phyloP scores from a whole-genome alignment of 495 filamentous ascomycete genomes.

The Aspergillus panamensis region DNA sequence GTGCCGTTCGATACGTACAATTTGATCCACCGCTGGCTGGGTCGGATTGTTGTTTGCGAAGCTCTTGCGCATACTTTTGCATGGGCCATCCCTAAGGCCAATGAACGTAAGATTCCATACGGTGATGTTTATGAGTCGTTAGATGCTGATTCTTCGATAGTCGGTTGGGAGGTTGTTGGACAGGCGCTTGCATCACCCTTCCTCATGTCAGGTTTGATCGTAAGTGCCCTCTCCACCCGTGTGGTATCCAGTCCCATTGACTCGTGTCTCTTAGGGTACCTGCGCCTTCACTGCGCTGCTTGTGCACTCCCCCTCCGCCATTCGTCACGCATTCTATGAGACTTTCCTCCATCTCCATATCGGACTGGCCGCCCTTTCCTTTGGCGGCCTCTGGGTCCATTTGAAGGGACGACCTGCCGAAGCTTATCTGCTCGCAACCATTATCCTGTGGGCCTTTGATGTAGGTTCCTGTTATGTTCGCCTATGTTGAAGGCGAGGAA shows the following conservation, averaged over 20 bases:
- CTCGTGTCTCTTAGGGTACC: conserved; percentile 29
- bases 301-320: conserved; percentile 62
- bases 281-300: conserved; percentile 55
- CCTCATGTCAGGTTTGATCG: conserved; percentile 53
- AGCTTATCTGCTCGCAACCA: conserved; percentile 61
- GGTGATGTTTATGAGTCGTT: background rate
- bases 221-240: conserved; percentile 27
- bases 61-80: conserved; percentile 59
- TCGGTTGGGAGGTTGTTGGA: conserved; percentile 59
- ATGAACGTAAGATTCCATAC: conserved; percentile 40
- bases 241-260: conserved; percentile 13
- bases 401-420: conserved; percentile 61
- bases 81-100: conserved; percentile 64
- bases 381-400: conserved; percentile 71
- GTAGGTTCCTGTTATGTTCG: conserved; percentile 21
- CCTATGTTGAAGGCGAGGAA: background rate
- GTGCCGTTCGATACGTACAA: conserved; percentile 78
- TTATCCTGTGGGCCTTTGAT: conserved; percentile 76
- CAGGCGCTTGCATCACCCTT: conserved; percentile 52
- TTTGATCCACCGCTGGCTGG: conserved; percentile 75
- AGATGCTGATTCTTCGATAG: conserved; percentile 25
- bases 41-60: conserved; percentile 67
- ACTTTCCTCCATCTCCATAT: conserved; percentile 86
- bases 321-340: conserved; percentile 95
- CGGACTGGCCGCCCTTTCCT: conserved; percentile 56